Conservation (phyloP, 2,329 filamentous ascomycete genomes). For the Aspergillus pseudoglaucus region DNA sequence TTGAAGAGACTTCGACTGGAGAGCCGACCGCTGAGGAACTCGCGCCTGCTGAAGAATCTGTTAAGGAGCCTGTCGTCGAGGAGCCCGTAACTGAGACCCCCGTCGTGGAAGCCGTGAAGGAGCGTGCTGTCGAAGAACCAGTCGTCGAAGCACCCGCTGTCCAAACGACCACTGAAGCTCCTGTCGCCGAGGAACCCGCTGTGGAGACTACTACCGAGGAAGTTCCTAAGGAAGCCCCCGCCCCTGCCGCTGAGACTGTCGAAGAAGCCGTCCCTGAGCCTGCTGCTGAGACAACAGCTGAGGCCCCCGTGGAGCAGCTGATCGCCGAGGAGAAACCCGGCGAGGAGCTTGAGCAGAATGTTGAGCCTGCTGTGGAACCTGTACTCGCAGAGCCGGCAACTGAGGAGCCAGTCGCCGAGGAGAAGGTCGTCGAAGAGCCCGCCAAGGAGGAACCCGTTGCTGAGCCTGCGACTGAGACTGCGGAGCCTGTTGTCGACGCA, state of each 20-base stretch:
- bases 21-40: constrained; percentile 1
- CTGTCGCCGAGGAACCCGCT: constrained; percentile 1
- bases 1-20: constrained; percentile 3
- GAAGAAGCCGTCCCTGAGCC: neutral
- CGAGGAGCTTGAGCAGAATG: too few relatives aligned
- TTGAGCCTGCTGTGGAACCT: too few relatives aligned
- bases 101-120: neutral
- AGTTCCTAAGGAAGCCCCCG: too few relatives aligned
- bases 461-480: constrained; percentile 8
- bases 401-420: constrained; percentile 1
- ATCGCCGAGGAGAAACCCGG: neutral
- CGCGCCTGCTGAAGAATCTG: neutral
- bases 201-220: neutral
- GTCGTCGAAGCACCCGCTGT: neutral
- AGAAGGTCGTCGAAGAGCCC: constrained; percentile 4
- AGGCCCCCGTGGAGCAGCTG: neutral
- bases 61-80: constrained; percentile 1
- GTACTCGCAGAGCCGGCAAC: too few relatives aligned
- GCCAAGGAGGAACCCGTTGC: constrained; percentile 4
- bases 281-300: neutral
- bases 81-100: constrained; percentile 3
- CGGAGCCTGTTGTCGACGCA: neutral
- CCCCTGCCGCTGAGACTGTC: too few relatives aligned
- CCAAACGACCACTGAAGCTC: neutral
- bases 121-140: neutral